Base-by-base conservation (phyloP, 2,329 filamentous ascomycete species). In the Colletotrichum sp. region DNA sequence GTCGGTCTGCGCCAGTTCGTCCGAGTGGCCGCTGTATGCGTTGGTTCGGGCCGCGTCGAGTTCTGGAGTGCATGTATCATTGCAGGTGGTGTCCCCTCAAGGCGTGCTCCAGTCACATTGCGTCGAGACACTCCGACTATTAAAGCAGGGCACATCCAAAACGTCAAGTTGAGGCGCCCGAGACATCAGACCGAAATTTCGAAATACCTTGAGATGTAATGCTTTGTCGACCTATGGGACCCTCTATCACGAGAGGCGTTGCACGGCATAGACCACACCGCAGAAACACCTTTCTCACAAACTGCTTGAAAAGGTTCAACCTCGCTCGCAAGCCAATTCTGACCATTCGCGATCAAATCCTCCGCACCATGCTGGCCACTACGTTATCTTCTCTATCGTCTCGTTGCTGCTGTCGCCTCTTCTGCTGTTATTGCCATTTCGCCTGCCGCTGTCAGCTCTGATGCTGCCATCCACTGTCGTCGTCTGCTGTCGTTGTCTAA, bases 311-410 rank as follows among this genome's bases (percentile, higher is more conserved):
- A 22, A 52, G n/a, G 16, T 8, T 52, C 44, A 22, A 22, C 12
- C n/a, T 52, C 44, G n/a, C 12, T 52, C n/a, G 44, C 11, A 3
- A 22, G 8, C n/a, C n/a, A 8, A n/a, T 22, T 22, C 1, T 52
- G 44, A 8, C n/a, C 12, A 22, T 52, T 52, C 44, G 44, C 44
- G n/a, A 13, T 11, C 12, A 3, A 13, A 13, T 52, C 0, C n/a
- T 8, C n/a, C n/a, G n/a, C 44, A 8, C 4, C 44, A 8, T 52
- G n/a, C n/a, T 8, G 16, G 16, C 36, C 36, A 39, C 8, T 39
- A 39, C 36, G 36, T 39, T 0, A 0, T 19, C 16, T 5, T 39
- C 36, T 39, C 4, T 19, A 39, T 19, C 2, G 0, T 19, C 15
- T 9, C 8, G 15, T 39, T 39, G 36, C 36, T 39, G 36, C 9